Base-by-base conservation (phyloP, 192 early-diverging fungal genomes). In the Coemansia sp. region DNA sequence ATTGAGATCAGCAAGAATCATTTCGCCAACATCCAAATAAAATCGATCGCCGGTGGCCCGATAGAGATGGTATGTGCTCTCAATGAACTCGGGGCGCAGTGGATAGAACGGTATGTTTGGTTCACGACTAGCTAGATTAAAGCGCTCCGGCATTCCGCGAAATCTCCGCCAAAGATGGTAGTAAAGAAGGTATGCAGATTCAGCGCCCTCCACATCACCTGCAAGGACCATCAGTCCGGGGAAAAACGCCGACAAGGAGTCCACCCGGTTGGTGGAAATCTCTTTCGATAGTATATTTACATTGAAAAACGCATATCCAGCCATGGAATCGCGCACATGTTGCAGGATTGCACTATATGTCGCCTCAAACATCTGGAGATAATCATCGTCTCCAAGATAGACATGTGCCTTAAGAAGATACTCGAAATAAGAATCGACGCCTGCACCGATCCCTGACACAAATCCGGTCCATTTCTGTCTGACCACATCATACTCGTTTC, bases 31-130 rank as follows among this genome's bases (percentile, higher is more conserved):
- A 41, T 92, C 75, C 11, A 98, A 77, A 73, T 98, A 98, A 69
- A 92, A 95, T 1, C 91, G 93, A 70, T 99, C 90, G 21, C 82
- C 79, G 0, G 97, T 99, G 2, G 97, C 97, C 56, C 84, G 85
- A 74, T 97, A 98, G 40, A 98, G 71, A 77, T 94, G 89, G 68
- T 97, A 99, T 11, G 91, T 97, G 16, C 92, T 95, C 76, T 99
- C 97, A 11, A 95, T 85, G 74, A 98, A 92, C 68, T 99, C 97
- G 11, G 97, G 97, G 4, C 97, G 82, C 42, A 98, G 77, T 2
- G 94, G 94, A 65, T 99, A 99, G 41, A 84, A 84, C 7, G 73
- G 62, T 6, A 95, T 87, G 51, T 87, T 87, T 2, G 90, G 82
- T 15, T 80, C 79, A 68, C 88, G 84, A 9, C 82, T 51, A 42